Conservation (phyloP, 1,284 basidiomycete species). For the Agroathelia rolfsii region DNA sequence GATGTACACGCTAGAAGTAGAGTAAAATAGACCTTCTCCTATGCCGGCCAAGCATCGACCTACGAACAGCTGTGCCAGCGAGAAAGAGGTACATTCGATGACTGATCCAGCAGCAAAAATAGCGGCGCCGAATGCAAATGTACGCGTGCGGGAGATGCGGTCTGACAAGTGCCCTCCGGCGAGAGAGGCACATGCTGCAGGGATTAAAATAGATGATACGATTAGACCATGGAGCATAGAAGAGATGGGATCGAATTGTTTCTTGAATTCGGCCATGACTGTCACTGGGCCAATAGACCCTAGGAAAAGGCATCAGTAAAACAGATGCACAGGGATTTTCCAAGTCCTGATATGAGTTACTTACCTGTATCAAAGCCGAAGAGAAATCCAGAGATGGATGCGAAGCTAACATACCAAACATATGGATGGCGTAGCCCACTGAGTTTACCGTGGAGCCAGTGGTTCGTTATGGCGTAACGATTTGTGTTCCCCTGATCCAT, state of each 20-base stretch:
- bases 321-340: not conserved
- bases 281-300: constrained; percentile 37
- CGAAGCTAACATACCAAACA: constrained; percentile 23
- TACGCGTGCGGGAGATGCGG: constrained; percentile 35
- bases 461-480: too few relatives aligned
- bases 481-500: too few relatives aligned
- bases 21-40: constrained; percentile 39
- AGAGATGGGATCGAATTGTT: constrained; percentile 24
- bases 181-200: constrained; percentile 33
- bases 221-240: constrained; percentile 32
- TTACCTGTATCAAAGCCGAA: constrained; percentile 31
- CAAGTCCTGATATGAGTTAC: too few relatives aligned
- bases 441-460: too few relatives aligned
- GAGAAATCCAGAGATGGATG: constrained; percentile 25
- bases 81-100: constrained; percentile 23
- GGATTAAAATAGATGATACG: constrained; percentile 35
- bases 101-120: constrained; percentile 30
- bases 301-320: constrained; percentile 9
- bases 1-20: constrained; percentile 35
- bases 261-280: constrained; percentile 32
- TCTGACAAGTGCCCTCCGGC: constrained; percentile 37
- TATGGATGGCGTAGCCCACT: too few relatives aligned
- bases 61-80: constrained; percentile 28
- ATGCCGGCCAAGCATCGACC: constrained; percentile 38
- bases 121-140: constrained; percentile 31